Evolutionary conservation across 73 alveolate species (phyloP).

Genomic region (Uronychia setigera): DNA sequence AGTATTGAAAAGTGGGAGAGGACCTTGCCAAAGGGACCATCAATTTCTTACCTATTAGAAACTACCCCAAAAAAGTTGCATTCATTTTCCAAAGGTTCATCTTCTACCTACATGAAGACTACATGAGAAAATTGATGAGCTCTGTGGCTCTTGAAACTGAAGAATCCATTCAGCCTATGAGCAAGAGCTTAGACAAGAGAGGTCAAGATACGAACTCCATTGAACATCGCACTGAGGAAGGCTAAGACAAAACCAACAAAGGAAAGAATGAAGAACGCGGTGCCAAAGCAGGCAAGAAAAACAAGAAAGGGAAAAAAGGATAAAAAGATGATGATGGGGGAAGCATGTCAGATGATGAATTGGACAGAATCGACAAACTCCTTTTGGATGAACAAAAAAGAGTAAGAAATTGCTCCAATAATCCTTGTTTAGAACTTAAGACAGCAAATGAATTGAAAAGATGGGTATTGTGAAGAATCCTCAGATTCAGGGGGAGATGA

Average conservation of each 20-base stretch:
- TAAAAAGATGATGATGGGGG: not conserved
- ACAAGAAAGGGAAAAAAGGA: not conserved
- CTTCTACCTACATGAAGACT: slow-evolving; percentile 6
- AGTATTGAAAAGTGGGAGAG: slow-evolving; percentile 8
- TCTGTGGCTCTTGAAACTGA: not conserved
- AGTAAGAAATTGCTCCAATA: not conserved
- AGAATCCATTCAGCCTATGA: not conserved
- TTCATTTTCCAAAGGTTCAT: slow-evolving; percentile 15
- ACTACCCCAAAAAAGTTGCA: slow-evolving; percentile 3
- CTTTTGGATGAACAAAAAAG: not conserved
- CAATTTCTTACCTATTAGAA: slow-evolving; percentile 9
- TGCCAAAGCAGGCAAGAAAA: not conserved
- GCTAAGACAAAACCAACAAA: not conserved
- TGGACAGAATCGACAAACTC: not conserved
- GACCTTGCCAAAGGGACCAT: slow-evolving; percentile 4
- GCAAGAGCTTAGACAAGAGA: not conserved
- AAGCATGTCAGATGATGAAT: not conserved
- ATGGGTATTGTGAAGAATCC: not conserved
- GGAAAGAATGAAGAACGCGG: not conserved
- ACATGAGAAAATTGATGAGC: not conserved
- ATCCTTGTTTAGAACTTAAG: not conserved
- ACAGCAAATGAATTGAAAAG: not conserved
- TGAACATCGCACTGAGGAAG: not conserved
- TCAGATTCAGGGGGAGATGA: not conserved
- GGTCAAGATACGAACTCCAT: not conserved